Conservation (phyloP, 305 asterid species). For the Fraxinus velutina region DNA sequence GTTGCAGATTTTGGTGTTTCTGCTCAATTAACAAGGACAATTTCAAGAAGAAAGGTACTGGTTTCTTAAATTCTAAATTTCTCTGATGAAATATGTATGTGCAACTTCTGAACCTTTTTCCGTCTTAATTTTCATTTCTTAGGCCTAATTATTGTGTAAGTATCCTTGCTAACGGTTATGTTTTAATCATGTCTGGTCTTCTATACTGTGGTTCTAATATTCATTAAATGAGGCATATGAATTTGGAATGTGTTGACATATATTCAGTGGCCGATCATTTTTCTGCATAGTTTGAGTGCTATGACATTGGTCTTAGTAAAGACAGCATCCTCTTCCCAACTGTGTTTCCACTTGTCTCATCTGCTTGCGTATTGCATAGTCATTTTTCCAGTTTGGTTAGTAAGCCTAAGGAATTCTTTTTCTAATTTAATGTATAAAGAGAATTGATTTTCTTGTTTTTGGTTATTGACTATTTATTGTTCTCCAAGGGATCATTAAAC, state of each 20-base stretch:
- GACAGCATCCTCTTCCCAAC: constrained; percentile 1
- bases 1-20: constrained; percentile 99
- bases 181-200: constrained; percentile 5
- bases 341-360: constrained; percentile 7
- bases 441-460: constrained; percentile 13
- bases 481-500: constrained; percentile 30
- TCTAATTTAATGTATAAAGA: neutral
- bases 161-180: neutral
- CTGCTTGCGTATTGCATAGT: constrained; percentile 10
- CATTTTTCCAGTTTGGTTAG: constrained; percentile 10
- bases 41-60: constrained; percentile 84
- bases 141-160: neutral
- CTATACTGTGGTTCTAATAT: neutral
- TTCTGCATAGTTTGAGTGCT: neutral
- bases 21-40: constrained; percentile 87
- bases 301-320: neutral
- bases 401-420: constrained; percentile 5
- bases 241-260: constrained; percentile 3
- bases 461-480: constrained; percentile 19
- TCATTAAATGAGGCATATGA: neutral
- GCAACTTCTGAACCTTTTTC: constrained; percentile 3
- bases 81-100: neutral
- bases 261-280: constrained; percentile 1
- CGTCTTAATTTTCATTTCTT: neutral
- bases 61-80: constrained; percentile 5